A percentile compares a stretch with the other conserved stretches of the same genome.
These are phyloP conservation scores for Rhizopogon salebrosus DNA, from an alignment of 768 basidiomycete genomes.

Conservation along the genomic window DNA sequence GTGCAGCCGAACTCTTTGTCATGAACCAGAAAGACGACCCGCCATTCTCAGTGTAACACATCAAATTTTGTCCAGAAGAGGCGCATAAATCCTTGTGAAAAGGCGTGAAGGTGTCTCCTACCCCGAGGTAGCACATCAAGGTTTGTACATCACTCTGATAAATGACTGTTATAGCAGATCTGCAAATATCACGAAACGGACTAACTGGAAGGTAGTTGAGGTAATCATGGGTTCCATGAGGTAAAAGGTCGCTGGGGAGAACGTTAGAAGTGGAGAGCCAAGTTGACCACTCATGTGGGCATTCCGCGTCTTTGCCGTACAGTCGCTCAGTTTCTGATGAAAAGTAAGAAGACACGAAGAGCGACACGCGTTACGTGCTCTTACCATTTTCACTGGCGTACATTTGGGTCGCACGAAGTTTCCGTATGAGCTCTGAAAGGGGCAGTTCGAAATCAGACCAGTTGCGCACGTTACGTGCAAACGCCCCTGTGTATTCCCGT, in stretches of 20 bases:
- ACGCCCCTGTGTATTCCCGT: conserved; percentile 39
- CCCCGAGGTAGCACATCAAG: conserved; percentile 80
- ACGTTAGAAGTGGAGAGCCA: conserved; percentile 47
- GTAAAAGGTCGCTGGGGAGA: conserved; percentile 50
- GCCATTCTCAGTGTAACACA: conserved; percentile 71
- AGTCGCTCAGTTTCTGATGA: conserved; percentile 50
- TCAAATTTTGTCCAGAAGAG: conserved; percentile 81
- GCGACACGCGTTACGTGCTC: not conserved
- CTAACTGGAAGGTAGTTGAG: conserved; percentile 47
- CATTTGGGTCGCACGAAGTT: conserved; percentile 29
- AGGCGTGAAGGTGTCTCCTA: conserved; percentile 80
- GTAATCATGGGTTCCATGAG: conserved; percentile 51
- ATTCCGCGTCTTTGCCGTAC: conserved; percentile 76
- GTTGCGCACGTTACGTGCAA: conserved; percentile 59
- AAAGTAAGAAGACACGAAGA: not conserved
- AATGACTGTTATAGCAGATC: conserved; percentile 1
- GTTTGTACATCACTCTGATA: conserved; percentile 61
- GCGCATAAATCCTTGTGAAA: conserved; percentile 84
- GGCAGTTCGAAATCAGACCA: conserved; percentile 49
- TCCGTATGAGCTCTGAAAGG: conserved; percentile 48
- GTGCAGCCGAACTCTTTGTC: conserved; percentile 58
- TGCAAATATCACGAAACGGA: conserved; percentile 34
- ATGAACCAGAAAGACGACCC: conserved; percentile 87
- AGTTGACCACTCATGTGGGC: conserved; percentile 58
- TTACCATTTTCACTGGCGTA: conserved; percentile 38